A percentile compares a stretch with the other conserved stretches of the same genome.
Evolutionary conservation across 139 green algal species (phyloP).

Genomic region (Ulvella scutata): DNA sequence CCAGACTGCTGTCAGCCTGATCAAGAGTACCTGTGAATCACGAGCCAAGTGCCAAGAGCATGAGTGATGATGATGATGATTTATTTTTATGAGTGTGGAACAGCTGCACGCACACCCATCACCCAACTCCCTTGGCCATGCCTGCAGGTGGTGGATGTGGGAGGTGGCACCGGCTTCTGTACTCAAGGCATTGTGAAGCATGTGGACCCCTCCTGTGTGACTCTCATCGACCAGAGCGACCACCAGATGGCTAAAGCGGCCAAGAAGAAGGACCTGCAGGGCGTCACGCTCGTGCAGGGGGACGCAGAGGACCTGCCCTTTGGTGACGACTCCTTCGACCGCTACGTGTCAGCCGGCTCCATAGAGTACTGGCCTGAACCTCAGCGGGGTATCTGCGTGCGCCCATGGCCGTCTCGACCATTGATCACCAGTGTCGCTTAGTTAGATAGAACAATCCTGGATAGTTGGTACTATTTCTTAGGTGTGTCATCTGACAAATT

Average conservation of each 20-base stretch:
- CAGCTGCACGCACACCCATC: background rate
- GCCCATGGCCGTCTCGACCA: too few relatives aligned
- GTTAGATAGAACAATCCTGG: too few relatives aligned
- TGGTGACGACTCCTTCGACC: slow-evolving; percentile 67
- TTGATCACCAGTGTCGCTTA: too few relatives aligned
- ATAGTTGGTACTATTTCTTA: too few relatives aligned
- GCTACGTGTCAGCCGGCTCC: slow-evolving; percentile 81
- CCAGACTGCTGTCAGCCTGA: too few relatives aligned
- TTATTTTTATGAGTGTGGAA: background rate
- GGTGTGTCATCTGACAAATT: too few relatives aligned
- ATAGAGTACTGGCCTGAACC: slow-evolving; percentile 94
- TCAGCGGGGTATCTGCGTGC: slow-evolving; percentile 56
- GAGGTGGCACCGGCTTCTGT: slow-evolving; percentile 85
- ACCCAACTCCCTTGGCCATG: background rate
- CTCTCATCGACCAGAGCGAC: slow-evolving; percentile 83
- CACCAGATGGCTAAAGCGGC: slow-evolving; percentile 85
- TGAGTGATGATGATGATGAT: background rate
- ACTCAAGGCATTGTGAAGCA: slow-evolving; percentile 74
- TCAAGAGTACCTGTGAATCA: too few relatives aligned
- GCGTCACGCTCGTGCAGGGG: slow-evolving; percentile 78
- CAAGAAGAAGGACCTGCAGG: slow-evolving; percentile 66
- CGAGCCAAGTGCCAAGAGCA: slow-evolving; percentile 4
- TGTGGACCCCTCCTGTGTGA: slow-evolving; percentile 62
- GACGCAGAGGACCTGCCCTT: slow-evolving; percentile 91
- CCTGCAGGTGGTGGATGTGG: slow-evolving; percentile 73